A percentile compares a stretch with the other conserved stretches of the same genome.
phyloP scores from a whole-genome alignment of 176 grass and related monocot species.

The Carex pumila region DNA sequence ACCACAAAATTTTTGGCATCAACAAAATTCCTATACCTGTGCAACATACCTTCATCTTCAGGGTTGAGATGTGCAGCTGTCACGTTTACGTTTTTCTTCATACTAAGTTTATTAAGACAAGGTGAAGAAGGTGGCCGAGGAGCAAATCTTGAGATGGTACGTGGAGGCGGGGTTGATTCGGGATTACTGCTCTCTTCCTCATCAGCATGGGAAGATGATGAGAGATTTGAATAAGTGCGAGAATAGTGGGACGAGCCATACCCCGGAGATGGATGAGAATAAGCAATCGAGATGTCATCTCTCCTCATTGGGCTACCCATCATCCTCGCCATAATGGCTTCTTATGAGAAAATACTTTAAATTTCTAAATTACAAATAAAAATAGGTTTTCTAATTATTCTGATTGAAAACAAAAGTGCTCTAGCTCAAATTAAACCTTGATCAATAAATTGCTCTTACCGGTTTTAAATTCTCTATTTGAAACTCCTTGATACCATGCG shows the following conservation, averaged over 20 bases:
- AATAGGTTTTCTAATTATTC: background rate
- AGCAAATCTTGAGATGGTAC: background rate
- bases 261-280: constrained; percentile 3
- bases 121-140: constrained; percentile 23
- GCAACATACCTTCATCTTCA: constrained; percentile 20
- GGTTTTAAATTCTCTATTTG: background rate
- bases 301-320: constrained; percentile 19
- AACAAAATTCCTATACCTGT: background rate
- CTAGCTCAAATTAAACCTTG: background rate
- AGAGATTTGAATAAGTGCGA: constrained; percentile 12
- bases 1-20: background rate
- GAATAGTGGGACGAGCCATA: constrained; percentile 8
- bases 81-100: constrained; percentile 15
- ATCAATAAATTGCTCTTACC: background rate
- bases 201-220: constrained; percentile 11
- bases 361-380: background rate
- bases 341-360: background rate
- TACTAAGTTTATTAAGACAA: constrained; percentile 19
- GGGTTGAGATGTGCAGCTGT: background rate
- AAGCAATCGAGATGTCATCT: background rate
- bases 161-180: background rate
- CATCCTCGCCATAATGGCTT: constrained; percentile 10
- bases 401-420: background rate
- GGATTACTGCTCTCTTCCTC: background rate
- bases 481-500: background rate